A percentile compares a stretch with the other conserved stretches of the same genome.
These are phyloP conservation scores for Afroboletus lepidellus DNA, from an alignment of 1,284 basidiomycete genomes.

Conservation along the genomic window DNA sequence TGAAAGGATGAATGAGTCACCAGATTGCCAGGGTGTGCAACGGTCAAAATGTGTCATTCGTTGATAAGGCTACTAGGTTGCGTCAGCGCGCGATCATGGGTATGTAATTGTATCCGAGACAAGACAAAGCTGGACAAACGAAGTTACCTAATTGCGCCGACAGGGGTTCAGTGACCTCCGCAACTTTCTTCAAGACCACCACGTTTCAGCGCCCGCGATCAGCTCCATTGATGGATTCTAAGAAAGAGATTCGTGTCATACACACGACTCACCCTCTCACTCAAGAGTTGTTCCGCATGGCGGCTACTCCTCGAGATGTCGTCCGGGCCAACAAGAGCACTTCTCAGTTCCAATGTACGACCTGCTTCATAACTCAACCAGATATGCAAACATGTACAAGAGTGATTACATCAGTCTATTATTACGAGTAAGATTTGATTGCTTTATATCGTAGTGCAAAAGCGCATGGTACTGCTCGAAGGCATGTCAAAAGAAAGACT, in stretches of 20 bases:
- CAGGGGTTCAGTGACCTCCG: too few species aligned
- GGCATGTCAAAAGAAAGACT: constrained; percentile 23
- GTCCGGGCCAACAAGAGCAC: constrained; percentile 12
- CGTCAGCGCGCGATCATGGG: too few species aligned
- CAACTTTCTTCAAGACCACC: too few species aligned
- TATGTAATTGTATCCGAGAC: too few species aligned
- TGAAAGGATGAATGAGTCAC: too few species aligned
- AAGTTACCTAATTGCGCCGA: too few species aligned
- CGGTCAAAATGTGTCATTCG: too few species aligned
- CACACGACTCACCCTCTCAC: constrained; percentile 14
- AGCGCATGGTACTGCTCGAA: constrained; percentile 30
- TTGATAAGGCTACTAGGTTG: too few species aligned
- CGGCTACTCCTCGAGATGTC: constrained; percentile 7
- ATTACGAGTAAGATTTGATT: neutral
- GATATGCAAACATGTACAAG: constrained; percentile 17
- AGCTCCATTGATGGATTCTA: constrained; percentile 4
- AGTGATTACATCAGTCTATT: neutral
- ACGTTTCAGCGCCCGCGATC: too few species aligned
- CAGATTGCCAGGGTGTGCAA: too few species aligned
- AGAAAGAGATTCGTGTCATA: constrained; percentile 6
- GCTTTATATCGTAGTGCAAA: constrained; percentile 34
- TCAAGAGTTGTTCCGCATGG: constrained; percentile 8
- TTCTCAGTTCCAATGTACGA: constrained; percentile 14
- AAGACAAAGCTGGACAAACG: too few species aligned
- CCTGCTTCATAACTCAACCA: constrained; percentile 11